Conservation (phyloP, 495 filamentous ascomycete genomes). For the Neurospora tetrasperma region DNA sequence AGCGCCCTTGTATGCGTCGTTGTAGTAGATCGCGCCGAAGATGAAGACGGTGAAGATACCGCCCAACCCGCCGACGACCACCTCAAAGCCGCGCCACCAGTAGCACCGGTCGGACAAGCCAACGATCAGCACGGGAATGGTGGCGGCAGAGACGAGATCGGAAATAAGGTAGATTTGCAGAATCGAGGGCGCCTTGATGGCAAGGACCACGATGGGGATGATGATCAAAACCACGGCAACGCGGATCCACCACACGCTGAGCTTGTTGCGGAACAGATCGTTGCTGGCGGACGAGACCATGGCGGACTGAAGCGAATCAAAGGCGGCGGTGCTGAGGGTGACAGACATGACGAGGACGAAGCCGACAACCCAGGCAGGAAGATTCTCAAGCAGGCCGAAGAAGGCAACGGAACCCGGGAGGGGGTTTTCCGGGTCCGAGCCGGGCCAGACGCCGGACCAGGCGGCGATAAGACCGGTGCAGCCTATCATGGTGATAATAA, state of each 20-base stretch:
- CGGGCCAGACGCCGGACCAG: slow-evolving; percentile 58
- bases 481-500: slow-evolving; percentile 58
- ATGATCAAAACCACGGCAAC: slow-evolving; percentile 54
- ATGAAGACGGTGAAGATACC: slow-evolving; percentile 66
- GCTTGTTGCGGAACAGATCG: slow-evolving; percentile 66
- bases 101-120: slow-evolving; percentile 53
- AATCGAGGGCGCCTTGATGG: slow-evolving; percentile 58
- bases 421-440: slow-evolving; percentile 36
- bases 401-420: slow-evolving; percentile 55
- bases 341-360: slow-evolving; percentile 69
- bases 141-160: slow-evolving; percentile 59
- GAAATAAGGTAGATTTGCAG: slow-evolving; percentile 69
- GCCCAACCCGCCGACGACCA: slow-evolving; percentile 59
- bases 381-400: slow-evolving; percentile 58
- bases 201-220: slow-evolving; percentile 58
- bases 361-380: slow-evolving; percentile 65
- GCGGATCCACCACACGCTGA: slow-evolving; percentile 60
- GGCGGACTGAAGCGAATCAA: slow-evolving; percentile 63
- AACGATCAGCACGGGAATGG: slow-evolving; percentile 57
- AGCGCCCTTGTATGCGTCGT: slow-evolving; percentile 49
- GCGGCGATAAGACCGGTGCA: slow-evolving; percentile 58
- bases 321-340: slow-evolving; percentile 59
- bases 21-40: slow-evolving; percentile 62
- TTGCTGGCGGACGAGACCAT: slow-evolving; percentile 69
- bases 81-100: slow-evolving; percentile 66